phyloP scores from a whole-genome alignment of 345 rosid species.

The Conringia planisiliqua region DNA sequence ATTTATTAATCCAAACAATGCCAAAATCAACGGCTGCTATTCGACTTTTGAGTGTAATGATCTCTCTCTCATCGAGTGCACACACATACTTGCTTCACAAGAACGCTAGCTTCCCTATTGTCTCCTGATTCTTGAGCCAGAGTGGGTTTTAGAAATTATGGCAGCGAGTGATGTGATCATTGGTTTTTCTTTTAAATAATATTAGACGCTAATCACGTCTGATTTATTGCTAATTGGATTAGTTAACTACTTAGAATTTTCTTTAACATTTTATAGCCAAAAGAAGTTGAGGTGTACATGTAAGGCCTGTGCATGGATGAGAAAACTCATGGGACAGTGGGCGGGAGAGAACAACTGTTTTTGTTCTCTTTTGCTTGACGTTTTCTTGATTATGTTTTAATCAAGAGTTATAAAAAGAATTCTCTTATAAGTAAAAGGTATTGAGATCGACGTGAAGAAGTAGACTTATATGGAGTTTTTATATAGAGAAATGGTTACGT shows the following conservation, averaged over 20 bases:
- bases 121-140: slow-evolving; percentile 29
- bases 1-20: background rate
- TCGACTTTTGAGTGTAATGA: slow-evolving; percentile 20
- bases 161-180: slow-evolving; percentile 11
- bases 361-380: slow-evolving; percentile 30
- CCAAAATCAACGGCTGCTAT: slow-evolving; percentile 14
- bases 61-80: slow-evolving; percentile 16
- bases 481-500: background rate
- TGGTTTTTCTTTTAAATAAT: background rate
- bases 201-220: slow-evolving; percentile 2
- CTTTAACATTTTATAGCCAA: background rate
- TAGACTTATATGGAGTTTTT: background rate
- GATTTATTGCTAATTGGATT: background rate
- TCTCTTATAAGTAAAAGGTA: background rate
- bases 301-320: slow-evolving; percentile 20
- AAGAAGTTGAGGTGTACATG: slow-evolving; percentile 17
- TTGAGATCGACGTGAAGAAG: background rate
- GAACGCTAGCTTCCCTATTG: slow-evolving; percentile 23
- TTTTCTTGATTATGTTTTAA: background rate
- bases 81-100: slow-evolving; percentile 30
- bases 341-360: slow-evolving; percentile 24
- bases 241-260: background rate
- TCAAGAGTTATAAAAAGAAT: background rate
- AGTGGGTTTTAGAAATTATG: slow-evolving; percentile 25
- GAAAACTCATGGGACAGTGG: slow-evolving; percentile 10